Conservation (phyloP, 352 stramenopile genomes). For the Globisporangium mamillatum region DNA sequence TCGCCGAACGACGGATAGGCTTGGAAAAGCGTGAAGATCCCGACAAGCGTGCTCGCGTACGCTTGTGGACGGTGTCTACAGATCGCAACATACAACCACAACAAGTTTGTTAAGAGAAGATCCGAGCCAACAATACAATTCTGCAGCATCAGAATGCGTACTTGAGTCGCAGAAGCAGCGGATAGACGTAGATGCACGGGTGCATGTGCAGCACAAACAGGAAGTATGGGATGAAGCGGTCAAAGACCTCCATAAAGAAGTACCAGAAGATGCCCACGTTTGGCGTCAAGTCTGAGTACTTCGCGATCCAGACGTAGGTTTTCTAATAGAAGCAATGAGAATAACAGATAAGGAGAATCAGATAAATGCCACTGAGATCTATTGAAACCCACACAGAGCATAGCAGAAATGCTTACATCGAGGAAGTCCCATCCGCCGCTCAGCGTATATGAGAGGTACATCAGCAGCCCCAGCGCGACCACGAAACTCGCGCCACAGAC, state of each 20-base stretch:
- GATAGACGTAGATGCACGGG: conserved; percentile 76
- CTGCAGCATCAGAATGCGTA: conserved; percentile 20
- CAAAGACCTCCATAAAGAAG: conserved; percentile 88
- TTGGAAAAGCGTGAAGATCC: conserved; percentile 79
- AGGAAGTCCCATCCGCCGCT: conserved; percentile 59
- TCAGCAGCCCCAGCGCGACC: conserved; percentile 30
- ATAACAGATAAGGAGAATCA: neutral
- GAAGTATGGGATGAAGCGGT: conserved; percentile 85
- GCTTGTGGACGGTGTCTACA: conserved; percentile 65
- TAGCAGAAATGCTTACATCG: conserved; percentile 27
- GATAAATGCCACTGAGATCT: neutral
- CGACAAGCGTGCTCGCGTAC: conserved; percentile 59
- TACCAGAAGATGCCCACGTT: conserved; percentile 89
- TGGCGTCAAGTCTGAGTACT: conserved; percentile 79
- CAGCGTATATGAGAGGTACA: conserved; percentile 62
- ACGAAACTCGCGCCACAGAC: conserved; percentile 16
- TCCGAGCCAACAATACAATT: neutral
- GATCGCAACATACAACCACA: neutral
- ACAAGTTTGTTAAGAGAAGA: neutral
- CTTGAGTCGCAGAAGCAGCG: conserved; percentile 75
- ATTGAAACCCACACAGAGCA: neutral
- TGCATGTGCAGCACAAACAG: conserved; percentile 79
- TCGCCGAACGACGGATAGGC: conserved; percentile 76
- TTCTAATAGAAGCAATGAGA: conserved; percentile 30
- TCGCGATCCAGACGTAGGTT: conserved; percentile 79